Base-by-base conservation (phyloP, 257 asterid species). In the Coffea eugenioides region DNA sequence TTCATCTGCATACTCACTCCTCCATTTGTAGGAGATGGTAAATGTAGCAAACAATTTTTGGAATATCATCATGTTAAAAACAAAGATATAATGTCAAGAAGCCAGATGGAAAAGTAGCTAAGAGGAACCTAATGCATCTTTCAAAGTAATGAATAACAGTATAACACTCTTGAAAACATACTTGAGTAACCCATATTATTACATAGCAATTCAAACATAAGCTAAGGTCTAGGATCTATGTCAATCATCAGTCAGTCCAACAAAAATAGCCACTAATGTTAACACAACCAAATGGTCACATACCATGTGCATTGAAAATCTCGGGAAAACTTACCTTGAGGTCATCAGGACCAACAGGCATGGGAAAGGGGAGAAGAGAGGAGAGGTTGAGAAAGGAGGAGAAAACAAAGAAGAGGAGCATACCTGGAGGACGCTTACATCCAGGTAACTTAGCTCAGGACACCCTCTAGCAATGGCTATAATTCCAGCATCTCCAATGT, bases 351-450 rank as follows among this genome's bases (percentile, higher is more conserved):
- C 15, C 23, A 16, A n/a, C 54, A 79, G 62, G 73, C 65, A 25
- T 13, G 45, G 76, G 13, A 72, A 18, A 41, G 54, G 18, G 1
- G 15, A 34, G 62, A 75, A 25, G 45, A 2, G 20, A 45, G 57
- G 49, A 5, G 61, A 43, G 78, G 34, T 76, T 21, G 65, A 57
- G 11, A 20, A 82, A 83, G 27, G 54, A 43, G 75, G 79, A 80
- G 65, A 66, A 56, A 57, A 25, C 11, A 39, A 39, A 45, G 39
- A n/a, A 10, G 20, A 61, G 79, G 34, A 59, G n/a, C 83, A 18
- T 72, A 94, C 98, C 98, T 91, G 97, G 77, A 95, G 95, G 68
- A 95, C 95, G 74, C 98, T 95, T 20, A 90, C 90, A 82, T 95
- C 98, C 85, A 95, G 88, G 83, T 84, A 90, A 81, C 80, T 88